Evolutionary conservation across 768 basidiomycete species (phyloP).

Genomic region (Phaeotremella fagi): DNA sequence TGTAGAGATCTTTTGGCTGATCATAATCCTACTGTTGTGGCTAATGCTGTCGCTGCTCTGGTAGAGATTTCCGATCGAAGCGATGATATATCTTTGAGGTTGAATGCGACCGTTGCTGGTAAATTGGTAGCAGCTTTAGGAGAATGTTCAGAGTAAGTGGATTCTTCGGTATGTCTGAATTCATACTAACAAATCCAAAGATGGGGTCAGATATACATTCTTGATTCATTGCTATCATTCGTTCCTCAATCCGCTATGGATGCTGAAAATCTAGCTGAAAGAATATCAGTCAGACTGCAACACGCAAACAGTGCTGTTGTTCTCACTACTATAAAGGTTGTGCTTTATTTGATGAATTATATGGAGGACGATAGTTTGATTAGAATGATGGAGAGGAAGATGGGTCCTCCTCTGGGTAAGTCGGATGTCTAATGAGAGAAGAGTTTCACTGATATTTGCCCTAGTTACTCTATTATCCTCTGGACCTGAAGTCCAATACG

Average conservation of each 20-base stretch:
- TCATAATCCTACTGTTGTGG: constrained; percentile 90
- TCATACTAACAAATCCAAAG: constrained; percentile 51
- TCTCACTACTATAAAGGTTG: constrained; percentile 91
- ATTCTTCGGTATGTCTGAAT: background rate
- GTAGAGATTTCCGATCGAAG: constrained; percentile 95
- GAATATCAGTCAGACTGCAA: constrained; percentile 85
- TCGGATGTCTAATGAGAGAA: no score
- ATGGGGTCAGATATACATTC: constrained; percentile 98
- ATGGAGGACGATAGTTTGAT: constrained; percentile 84
- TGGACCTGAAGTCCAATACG: constrained; percentile 97
- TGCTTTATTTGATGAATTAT: constrained; percentile 97
- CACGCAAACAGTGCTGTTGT: constrained; percentile 99
- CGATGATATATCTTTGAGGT: constrained; percentile 85
- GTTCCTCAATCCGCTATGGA: constrained; percentile 84
- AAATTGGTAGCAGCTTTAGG: constrained; percentile 84
- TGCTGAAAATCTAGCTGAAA: constrained; percentile 92
- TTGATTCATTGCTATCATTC: constrained; percentile 87
- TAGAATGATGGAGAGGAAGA: constrained; percentile 89
- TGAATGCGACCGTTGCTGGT: constrained; percentile 80
- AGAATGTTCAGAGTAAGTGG: constrained; percentile 97
- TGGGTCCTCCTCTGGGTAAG: constrained; percentile 91
- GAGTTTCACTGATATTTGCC: background rate
- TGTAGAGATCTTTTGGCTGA: constrained; percentile 76
- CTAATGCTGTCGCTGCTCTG: constrained; percentile 92
- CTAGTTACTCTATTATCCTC: constrained; percentile 91